phyloP scores from a whole-genome alignment of 192 early-diverging fungal genomes.

The Coemansia sp. region DNA sequence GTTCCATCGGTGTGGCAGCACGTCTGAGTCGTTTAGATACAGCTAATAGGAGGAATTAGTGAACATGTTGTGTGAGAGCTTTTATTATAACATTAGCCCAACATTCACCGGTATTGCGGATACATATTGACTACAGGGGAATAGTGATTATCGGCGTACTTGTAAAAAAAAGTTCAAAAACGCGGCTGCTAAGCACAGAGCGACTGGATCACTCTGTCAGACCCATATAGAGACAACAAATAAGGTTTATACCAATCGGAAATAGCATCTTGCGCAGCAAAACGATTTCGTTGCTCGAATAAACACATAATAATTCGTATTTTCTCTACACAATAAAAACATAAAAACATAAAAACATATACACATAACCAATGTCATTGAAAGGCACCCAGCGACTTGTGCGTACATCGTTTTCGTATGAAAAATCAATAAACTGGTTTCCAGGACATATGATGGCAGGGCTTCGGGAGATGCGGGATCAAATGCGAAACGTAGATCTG shows the following conservation, averaged over 20 bases:
- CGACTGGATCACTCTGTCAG: not conserved
- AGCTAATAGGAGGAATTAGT: too few relatives aligned
- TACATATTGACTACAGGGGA: not conserved
- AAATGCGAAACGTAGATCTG: slow-evolving; percentile 72
- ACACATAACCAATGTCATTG: slow-evolving; percentile 8
- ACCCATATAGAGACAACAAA: not conserved
- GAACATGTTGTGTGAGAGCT: too few relatives aligned
- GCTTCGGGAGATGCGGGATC: slow-evolving; percentile 69
- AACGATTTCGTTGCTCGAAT: too few relatives aligned
- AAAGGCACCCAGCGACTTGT: not conserved
- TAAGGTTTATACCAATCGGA: not conserved
- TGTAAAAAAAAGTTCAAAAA: not conserved
- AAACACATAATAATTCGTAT: not conserved
- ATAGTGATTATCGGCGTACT: not conserved
- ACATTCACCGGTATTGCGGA: too few relatives aligned
- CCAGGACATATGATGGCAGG: slow-evolving; percentile 87
- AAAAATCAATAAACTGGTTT: slow-evolving; percentile 81
- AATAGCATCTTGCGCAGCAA: not conserved
- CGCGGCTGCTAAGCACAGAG: not conserved
- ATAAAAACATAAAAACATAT: not conserved
- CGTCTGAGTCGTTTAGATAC: too few relatives aligned
- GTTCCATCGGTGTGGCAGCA: too few relatives aligned
- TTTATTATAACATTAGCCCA: too few relatives aligned
- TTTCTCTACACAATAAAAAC: too few relatives aligned
- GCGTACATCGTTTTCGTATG: slow-evolving; percentile 50